Conservation (phyloP, 1,139 yeast genomes). For the Scheffersomyces illinoinensis region DNA sequence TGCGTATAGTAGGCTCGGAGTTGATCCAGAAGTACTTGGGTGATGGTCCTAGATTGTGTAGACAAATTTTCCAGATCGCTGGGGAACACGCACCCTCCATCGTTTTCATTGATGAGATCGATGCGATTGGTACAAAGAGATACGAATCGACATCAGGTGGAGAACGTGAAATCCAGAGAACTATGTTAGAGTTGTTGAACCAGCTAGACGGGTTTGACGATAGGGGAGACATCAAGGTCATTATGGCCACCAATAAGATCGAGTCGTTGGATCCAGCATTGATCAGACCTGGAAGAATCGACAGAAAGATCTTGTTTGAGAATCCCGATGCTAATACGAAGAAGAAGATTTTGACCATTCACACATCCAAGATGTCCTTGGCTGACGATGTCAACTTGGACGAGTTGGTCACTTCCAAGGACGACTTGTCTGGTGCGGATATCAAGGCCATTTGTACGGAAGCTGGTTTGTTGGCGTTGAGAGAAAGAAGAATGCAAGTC, state of each 20-base stretch:
- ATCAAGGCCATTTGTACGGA: constrained; percentile 98
- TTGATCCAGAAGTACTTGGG: constrained; percentile 96
- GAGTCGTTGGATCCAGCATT: constrained; percentile 96
- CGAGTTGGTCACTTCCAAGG: constrained; percentile 87
- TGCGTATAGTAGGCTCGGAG: constrained; percentile 96
- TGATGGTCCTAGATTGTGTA: constrained; percentile 93
- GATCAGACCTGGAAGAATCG: constrained; percentile 98
- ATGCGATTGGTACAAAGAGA: constrained; percentile 97
- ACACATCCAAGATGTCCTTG: constrained; percentile 92
- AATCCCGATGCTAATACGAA: constrained; percentile 93
- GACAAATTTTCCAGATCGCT: constrained; percentile 96
- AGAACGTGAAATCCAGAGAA: constrained; percentile 96
- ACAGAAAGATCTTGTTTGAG: constrained; percentile 93
- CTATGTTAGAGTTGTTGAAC: constrained; percentile 94
- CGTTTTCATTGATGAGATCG: constrained; percentile 97
- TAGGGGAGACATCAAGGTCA: constrained; percentile 96
- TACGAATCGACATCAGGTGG: constrained; percentile 97
- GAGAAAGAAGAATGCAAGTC: constrained; percentile 98
- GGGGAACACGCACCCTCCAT: constrained; percentile 97
- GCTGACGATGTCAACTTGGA: constrained; percentile 87
- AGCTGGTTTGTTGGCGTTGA: constrained; percentile 91
- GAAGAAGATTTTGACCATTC: constrained; percentile 89
- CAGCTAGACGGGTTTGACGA: constrained; percentile 99
- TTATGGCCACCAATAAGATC: constrained; percentile 98
- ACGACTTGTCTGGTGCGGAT: constrained; percentile 96